A percentile compares a stretch with the other conserved stretches of the same genome.
phyloP scores from a whole-genome alignment of 106 monocot species.

The Acanthochlamys bracteata region DNA sequence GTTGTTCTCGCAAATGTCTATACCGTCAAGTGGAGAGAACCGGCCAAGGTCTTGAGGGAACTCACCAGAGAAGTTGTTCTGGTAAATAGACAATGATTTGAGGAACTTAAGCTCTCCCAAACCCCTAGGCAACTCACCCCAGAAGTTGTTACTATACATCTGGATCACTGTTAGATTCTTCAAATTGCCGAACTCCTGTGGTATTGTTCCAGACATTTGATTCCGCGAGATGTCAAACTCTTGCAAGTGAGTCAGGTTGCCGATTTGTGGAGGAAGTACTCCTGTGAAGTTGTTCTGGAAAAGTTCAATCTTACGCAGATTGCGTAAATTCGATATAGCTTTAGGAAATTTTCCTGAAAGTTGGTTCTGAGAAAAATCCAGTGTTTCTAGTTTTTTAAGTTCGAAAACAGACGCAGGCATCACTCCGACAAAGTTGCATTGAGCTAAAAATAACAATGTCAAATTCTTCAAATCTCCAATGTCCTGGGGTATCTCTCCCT shows the following conservation, averaged over 20 bases:
- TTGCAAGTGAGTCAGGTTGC: constrained; percentile 32
- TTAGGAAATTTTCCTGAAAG: constrained; percentile 51
- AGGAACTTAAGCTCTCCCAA: constrained; percentile 49
- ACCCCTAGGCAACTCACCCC: constrained; percentile 48
- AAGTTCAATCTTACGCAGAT: constrained; percentile 68
- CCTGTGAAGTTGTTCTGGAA: constrained; percentile 65
- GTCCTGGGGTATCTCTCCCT: constrained; percentile 35
- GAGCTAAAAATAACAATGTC: constrained; percentile 50
- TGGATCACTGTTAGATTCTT: constrained; percentile 55
- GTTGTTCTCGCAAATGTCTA: constrained; percentile 87
- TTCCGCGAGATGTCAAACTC: constrained; percentile 70
- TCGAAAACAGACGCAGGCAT: constrained; percentile 53
- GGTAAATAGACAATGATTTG: constrained; percentile 46
- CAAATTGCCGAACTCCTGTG: constrained; percentile 39
- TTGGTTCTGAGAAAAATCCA: constrained; percentile 68
- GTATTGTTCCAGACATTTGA: constrained; percentile 46
- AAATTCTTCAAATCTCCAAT: constrained; percentile 70
- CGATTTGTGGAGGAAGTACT: constrained; percentile 44
- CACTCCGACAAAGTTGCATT: constrained; percentile 44
- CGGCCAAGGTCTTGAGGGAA: constrained; percentile 60
- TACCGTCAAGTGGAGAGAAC: constrained; percentile 45
- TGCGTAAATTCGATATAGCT: constrained; percentile 38
- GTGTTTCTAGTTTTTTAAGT: constrained; percentile 31
- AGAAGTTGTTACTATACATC: constrained; percentile 53
- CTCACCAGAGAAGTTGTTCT: constrained; percentile 62